A percentile compares a stretch with the other conserved stretches of the same genome.
phyloP scores from a whole-genome alignment of 1,284 basidiomycete species.

The Cystobasidium sp. region DNA sequence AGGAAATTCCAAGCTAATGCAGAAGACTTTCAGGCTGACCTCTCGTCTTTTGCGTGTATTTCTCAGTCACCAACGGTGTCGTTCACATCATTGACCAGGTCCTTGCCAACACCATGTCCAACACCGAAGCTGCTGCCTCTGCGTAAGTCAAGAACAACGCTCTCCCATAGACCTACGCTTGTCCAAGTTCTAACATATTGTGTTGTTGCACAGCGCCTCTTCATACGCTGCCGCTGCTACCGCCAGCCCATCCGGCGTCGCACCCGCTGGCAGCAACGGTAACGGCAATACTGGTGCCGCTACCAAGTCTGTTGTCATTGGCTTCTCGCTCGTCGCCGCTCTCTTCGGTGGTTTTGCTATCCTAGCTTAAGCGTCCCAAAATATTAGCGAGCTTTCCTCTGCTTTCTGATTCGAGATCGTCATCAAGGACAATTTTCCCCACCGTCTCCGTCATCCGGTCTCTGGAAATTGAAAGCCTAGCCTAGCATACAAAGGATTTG shows the following conservation, averaged over 20 bases:
- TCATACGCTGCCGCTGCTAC: conserved; percentile 30
- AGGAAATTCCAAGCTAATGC: conserved; percentile 51
- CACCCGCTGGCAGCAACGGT: conserved; percentile 9
- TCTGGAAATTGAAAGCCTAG: too few relatives aligned
- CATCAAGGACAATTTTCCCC: too few relatives aligned
- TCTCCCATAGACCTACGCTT: too few relatives aligned
- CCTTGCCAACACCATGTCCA: conserved; percentile 54
- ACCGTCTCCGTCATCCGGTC: too few relatives aligned
- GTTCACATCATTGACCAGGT: conserved; percentile 54
- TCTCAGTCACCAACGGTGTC: conserved; percentile 53
- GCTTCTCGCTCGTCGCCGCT: conserved; percentile 27
- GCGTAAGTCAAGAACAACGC: too few relatives aligned
- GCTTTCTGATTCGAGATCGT: too few relatives aligned
- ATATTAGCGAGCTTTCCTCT: not conserved
- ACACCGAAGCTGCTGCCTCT: conserved; percentile 53
- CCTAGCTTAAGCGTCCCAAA: conserved; percentile 18
- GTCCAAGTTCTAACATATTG: too few relatives aligned
- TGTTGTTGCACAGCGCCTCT: conserved; percentile 40
- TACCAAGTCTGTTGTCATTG: conserved; percentile 24
- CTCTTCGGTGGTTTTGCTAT: conserved; percentile 35
- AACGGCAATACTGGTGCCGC: conserved; percentile 28
- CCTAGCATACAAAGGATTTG: too few relatives aligned
- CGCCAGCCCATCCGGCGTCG: conserved; percentile 28
- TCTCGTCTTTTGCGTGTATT: conserved; percentile 11
- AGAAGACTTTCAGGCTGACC: not conserved